Evolutionary conservation across 2,329 filamentous ascomycete genomes (phyloP).

Genomic region (Paecilomyces formosus): DNA sequence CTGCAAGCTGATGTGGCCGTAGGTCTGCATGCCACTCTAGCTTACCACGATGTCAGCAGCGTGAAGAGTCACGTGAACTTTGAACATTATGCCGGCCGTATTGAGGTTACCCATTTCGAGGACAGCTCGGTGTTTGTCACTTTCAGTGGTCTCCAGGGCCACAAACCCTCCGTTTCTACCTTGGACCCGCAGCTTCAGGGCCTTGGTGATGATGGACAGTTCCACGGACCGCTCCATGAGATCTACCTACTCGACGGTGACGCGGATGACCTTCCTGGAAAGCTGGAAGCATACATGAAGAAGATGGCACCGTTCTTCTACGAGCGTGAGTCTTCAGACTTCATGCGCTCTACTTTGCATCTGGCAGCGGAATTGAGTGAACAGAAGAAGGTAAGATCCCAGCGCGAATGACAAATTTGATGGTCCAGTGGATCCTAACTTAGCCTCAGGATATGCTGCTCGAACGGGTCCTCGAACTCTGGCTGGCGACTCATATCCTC

Average conservation of each 20-base stretch:
- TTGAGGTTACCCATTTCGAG: conserved; percentile 52
- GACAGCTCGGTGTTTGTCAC: conserved; percentile 42
- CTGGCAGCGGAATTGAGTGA: conserved; percentile 30
- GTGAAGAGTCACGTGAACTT: conserved; percentile 43
- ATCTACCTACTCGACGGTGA: conserved; percentile 45
- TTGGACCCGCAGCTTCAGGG: conserved; percentile 36
- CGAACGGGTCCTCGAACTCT: conserved; percentile 47
- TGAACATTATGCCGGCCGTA: conserved; percentile 42
- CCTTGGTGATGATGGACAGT: conserved; percentile 30
- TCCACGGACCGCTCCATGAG: conserved; percentile 29
- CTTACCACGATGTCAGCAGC: conserved; percentile 44
- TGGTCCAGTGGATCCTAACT: neutral
- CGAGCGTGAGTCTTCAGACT: conserved; percentile 42
- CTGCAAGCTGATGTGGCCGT: conserved; percentile 12
- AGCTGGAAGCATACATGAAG: conserved; percentile 49
- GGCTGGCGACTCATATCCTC: conserved; percentile 49
- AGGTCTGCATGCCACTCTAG: conserved; percentile 45
- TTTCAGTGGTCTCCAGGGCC: conserved; percentile 35
- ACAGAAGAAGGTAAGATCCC: conserved; percentile 28
- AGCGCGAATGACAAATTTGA: conserved; percentile 5
- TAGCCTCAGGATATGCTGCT: conserved; percentile 37
- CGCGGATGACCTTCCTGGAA: conserved; percentile 42
- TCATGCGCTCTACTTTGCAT: conserved; percentile 45
- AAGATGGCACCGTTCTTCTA: conserved; percentile 40
- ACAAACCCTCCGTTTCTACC: conserved; percentile 27